Evolutionary conservation across 306 rosid species (phyloP), one percentile per base, ranked within the genome.

Genomic region (Prinsepia uniflora): DNA sequence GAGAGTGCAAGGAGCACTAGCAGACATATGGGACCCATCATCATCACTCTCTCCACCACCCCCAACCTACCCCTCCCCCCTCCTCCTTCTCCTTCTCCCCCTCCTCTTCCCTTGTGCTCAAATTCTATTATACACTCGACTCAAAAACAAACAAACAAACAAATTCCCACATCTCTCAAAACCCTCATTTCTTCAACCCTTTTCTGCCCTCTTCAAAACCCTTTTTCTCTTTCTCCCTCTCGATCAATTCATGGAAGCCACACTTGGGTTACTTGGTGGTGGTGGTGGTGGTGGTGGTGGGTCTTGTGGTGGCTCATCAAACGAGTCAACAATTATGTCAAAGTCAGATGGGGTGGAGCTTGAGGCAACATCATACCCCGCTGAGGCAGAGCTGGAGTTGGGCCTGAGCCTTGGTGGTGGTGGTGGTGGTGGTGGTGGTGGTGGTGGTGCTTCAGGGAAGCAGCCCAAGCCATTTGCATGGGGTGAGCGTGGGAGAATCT

Each of bases 401-500:
- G 88, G 86, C 68, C 71, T 87, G 50, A 84, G 83, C 47, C 40
- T 81, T 30, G 79, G 80, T 52, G 77, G 80, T n/a, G 75, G 86
- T 75, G 86, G 87, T 40, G 63, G 63, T 30, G 72, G 79, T 42
- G 81, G 67, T 34, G 77, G 80, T n/a, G 75, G 86, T 75, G 86
- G 87, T 40, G 63, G 63, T 30, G 72, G 79, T 42, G 81, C 64
- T 34, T 73, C 43, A 18, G 68, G 45, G 7, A 77, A 74, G 63
- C 81, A 77, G 73, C 18, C 76, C 10, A 85, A 75, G 64, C 11
- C 53, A 2, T 73, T 79, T 81, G 79, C 59, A 11, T 81, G 86
- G 84, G 92, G 80, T 41, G 88, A 83, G 63, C 77, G 86, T 63
- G 83, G 88, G 44, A 72, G 90, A 72, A 88, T 88, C 71, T 78